Evolutionary conservation across 2,329 filamentous ascomycete genomes (phyloP), one percentile per base, ranked within the genome.

Genomic region (Fusarium nisikadoi): DNA sequence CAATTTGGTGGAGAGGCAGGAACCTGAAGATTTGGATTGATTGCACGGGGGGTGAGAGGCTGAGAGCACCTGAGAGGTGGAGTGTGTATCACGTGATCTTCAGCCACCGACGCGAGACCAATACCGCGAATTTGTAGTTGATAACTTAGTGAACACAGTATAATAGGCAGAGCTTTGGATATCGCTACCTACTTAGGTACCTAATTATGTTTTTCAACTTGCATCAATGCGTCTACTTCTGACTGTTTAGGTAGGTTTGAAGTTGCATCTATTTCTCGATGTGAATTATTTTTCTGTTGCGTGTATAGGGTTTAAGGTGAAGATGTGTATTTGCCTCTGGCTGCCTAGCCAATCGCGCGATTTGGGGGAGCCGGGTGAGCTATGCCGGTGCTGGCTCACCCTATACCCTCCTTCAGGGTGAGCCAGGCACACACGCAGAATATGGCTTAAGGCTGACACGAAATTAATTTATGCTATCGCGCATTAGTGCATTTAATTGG

Each of bases 21-120:
- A 81, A 81, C 56, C 62, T 70, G 66, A 69, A 83, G 81, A 82
- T 82, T 81, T 81, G 80, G 79, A 81, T 80, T 66, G 64, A 66
- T 66, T 71, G 79, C 74, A 77, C 75, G 70, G 70, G 60, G 59
- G 63, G 63, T 66, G 62, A 66, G 64, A 71, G 65, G 62, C 47
- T 56, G 62, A 66, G 64, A 71, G 68, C 68, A 69, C 68, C 45
- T 61, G 53, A 52, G 62, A 41, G 41, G 63, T 66, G 59, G 29
- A 35, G 20, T 12, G 17, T 2, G 3, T 19, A 12, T 76, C 75
- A 76, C 75, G 75, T 76, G 75, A 74, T 35, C 14, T 3, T 23
- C 16, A 6, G 10, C 29, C 46, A 23, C 43, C 14, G 33, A 10
- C 31, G 17, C 17, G 39, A 47, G 35, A 41, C 8, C 35, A 20